Evolutionary conservation across 2,329 filamentous ascomycete species (phyloP), one percentile per base, ranked within the genome.

Genomic region (Ascochyta koolunga): DNA sequence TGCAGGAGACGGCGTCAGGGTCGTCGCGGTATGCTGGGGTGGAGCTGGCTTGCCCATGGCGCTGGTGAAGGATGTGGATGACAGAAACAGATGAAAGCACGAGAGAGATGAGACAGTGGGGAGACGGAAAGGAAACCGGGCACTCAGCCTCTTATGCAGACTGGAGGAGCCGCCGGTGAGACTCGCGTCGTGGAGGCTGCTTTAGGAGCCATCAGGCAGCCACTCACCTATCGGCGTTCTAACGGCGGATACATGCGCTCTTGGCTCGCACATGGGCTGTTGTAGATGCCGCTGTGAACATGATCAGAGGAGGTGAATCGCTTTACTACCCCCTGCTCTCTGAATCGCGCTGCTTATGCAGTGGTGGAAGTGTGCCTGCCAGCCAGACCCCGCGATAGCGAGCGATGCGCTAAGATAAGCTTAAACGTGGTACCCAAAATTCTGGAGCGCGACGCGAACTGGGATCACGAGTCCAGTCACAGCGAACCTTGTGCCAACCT

Each of bases 1-100:
- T 75, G 73, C 5, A 77, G 66, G 73, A 76, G 1, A 76, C 64
- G 8, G 74, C 68, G 37, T 77, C 73, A 0, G 69, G 69, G 45
- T 76, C 73, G 56, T 76, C 73, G 36, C 70, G 65, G 46, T 74
- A 76, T 35, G 50, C 54, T 27, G 55, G 51, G 64, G 39, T 19
- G 61, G 50, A 16, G 62, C 56, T n/a, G 68, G 49, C 51, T 56
- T 66, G 50, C 72, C 72, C 73, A 76, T 75, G 45, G 40, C 61
- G 42, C 55, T 54, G 33, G 36, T 61, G 38, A 43, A 40, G 38
- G 46, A 27, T 25, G 19, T 24, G 16, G 9, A 10, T 22, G 16
- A 19, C 22, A 9, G 29, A 5, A 24, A n/a, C 8, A 13, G 32
- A 21, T n/a, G 35, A 25, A 19, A 27, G 33, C 7, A 41, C 27